Percentiles rank a stretch among this genome's conserved stretches.
Evolutionary conservation across 257 asterid genomes (phyloP).

Genomic region (Penstemon barbatus): DNA sequence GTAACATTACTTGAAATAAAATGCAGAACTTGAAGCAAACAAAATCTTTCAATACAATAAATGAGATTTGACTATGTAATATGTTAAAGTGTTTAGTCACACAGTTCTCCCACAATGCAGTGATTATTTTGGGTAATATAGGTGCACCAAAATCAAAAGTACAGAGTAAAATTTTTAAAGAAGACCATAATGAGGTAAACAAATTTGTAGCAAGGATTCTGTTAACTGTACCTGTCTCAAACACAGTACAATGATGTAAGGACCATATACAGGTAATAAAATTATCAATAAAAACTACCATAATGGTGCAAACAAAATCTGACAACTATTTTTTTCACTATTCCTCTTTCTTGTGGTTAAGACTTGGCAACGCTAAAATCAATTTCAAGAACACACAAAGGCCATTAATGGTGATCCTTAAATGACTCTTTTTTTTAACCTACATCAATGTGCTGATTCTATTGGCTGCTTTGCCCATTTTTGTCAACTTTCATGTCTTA

Average conservation of each 20-base stretch:
- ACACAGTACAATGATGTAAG: slow-evolving; percentile 33
- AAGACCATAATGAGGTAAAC: slow-evolving; percentile 22
- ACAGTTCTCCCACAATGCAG: slow-evolving; percentile 8
- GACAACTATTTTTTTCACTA: slow-evolving; percentile 34
- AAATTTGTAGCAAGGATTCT: slow-evolving; percentile 25
- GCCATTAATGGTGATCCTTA: slow-evolving; percentile 24
- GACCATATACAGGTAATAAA: slow-evolving; percentile 37
- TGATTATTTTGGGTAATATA: slow-evolving; percentile 13
- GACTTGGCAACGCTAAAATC: slow-evolving; percentile 24
- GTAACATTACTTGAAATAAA: slow-evolving; percentile 9
- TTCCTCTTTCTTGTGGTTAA: slow-evolving; percentile 26
- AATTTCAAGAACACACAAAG: slow-evolving; percentile 20
- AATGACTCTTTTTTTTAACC: background rate
- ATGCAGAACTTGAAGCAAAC: slow-evolving; percentile 8
- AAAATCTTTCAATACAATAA: background rate
- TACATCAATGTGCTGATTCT: slow-evolving; percentile 12
- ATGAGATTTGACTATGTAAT: background rate
- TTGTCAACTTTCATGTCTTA: slow-evolving; percentile 19
- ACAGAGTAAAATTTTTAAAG: slow-evolving; percentile 21
- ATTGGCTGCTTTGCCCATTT: slow-evolving; percentile 24
- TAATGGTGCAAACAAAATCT: slow-evolving; percentile 35
- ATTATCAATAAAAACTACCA: slow-evolving; percentile 27
- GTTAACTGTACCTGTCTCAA: slow-evolving; percentile 27
- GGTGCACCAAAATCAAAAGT: slow-evolving; percentile 8
- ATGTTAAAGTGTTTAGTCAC: background rate